Percentiles rank a stretch among this genome's conserved stretches.
Conservation (phyloP, 129 eudicot genomes). For the Lactuca sativa region DNA sequence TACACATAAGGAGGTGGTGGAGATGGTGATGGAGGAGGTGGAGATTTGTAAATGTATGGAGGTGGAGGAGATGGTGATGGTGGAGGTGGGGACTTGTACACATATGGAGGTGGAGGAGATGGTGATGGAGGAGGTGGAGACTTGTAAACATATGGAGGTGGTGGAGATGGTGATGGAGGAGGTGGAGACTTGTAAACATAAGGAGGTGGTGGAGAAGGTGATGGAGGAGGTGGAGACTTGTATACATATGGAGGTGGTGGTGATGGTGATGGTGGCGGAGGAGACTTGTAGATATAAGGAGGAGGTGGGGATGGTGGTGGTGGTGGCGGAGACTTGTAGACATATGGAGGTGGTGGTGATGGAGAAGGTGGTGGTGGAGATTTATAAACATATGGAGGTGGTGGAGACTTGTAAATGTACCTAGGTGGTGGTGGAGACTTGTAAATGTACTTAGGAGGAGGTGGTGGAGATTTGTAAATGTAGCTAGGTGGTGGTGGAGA, state of each 20-base stretch:
- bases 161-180: constrained; percentile 4
- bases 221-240: background rate
- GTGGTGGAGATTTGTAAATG: background rate
- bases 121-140: background rate
- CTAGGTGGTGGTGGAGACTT: background rate
- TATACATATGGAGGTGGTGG: background rate
- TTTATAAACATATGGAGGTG: background rate
- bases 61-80: background rate
- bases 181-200: constrained; percentile 3
- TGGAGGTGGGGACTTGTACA: background rate
- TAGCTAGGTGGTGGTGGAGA: constrained; percentile 11
- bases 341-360: constrained; percentile 6
- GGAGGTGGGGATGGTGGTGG: constrained; percentile 5
- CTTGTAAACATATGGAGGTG: constrained; percentile 4
- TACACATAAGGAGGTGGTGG: constrained; percentile 6
- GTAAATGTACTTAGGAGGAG: background rate
- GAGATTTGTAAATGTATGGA: constrained; percentile 3
- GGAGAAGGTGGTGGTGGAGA: constrained; percentile 7
- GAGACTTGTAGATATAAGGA: background rate
- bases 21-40: background rate
- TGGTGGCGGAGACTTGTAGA: background rate
- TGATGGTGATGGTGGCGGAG: background rate
- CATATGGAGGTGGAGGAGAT: background rate
- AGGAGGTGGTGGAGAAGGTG: constrained; percentile 4
- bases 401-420: background rate